Evolutionary conservation across 345 rosid species (phyloP).

Genomic region (Nasturtium officinale): DNA sequence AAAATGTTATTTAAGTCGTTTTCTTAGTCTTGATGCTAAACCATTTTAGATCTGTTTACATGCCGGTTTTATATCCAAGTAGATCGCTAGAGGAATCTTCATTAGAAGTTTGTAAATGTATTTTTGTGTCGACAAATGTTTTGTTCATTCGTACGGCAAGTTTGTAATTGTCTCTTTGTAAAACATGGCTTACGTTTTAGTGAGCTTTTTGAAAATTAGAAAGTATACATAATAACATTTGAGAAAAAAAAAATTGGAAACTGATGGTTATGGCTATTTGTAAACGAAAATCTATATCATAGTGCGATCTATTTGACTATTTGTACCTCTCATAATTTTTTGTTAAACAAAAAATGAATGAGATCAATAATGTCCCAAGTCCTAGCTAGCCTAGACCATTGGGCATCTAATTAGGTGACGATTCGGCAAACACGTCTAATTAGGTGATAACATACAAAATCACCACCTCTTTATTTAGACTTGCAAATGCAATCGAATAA

Average conservation of each 20-base stretch:
- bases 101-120: background rate
- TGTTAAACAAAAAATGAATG: slow-evolving; percentile 12
- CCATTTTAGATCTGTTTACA: slow-evolving; percentile 17
- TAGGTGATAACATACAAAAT: background rate
- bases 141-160: slow-evolving; percentile 8
- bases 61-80: slow-evolving; percentile 8
- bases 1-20: background rate
- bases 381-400: slow-evolving; percentile 5
- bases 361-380: slow-evolving; percentile 14
- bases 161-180: background rate
- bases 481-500: background rate
- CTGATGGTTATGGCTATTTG: background rate
- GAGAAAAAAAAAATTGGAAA: slow-evolving; percentile 1
- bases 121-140: slow-evolving; percentile 14
- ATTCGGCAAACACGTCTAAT: slow-evolving; percentile 7
- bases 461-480: background rate
- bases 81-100: background rate
- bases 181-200: slow-evolving; percentile 1
- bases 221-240: background rate
- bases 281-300: background rate
- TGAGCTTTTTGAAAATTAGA: background rate
- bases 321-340: background rate
- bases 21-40: background rate
- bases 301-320: background rate
- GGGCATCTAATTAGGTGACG: slow-evolving; percentile 9